Evolutionary conservation across 164 flowering plant genomes (phyloP).

Genomic region (Annona squamosa): DNA sequence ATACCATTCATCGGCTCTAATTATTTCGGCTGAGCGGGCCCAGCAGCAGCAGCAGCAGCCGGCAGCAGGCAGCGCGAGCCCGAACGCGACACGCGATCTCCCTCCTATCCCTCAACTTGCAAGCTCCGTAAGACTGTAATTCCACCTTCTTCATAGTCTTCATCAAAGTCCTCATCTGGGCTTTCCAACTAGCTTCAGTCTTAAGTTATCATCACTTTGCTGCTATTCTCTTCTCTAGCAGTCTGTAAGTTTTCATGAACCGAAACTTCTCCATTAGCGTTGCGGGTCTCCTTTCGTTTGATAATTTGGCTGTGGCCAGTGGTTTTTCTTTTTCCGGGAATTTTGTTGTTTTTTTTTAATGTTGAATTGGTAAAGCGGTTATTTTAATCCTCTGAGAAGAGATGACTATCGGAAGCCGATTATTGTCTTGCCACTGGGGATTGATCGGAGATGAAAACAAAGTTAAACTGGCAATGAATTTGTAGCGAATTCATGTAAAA

Average conservation of each 20-base stretch:
- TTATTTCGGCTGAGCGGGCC: too few species aligned
- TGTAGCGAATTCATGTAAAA: too few species aligned
- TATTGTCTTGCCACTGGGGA: too few species aligned
- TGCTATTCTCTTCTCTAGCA: neutral
- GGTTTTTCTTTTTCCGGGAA: neutral
- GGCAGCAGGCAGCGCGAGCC: too few species aligned
- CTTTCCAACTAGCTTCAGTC: neutral
- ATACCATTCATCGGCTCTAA: too few species aligned
- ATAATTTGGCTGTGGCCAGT: neutral
- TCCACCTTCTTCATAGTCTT: neutral
- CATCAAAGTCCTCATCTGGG: neutral
- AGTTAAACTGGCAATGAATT: too few species aligned
- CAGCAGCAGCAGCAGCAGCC: too few species aligned
- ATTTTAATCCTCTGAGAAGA: too few species aligned
- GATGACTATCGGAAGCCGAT: neutral
- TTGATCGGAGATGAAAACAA: too few species aligned
- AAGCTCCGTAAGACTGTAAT: slow-evolving; percentile 51
- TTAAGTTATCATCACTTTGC: neutral
- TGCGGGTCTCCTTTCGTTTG: neutral
- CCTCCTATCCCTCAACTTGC: too few species aligned
- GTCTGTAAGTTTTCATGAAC: neutral
- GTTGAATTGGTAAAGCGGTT: neutral
- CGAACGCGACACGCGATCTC: too few species aligned
- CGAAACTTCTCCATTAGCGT: neutral
- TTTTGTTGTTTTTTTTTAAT: too few species aligned